phyloP scores from a whole-genome alignment of 371 early-diverging fungal genomes.

The Mucor circinelloides region DNA sequence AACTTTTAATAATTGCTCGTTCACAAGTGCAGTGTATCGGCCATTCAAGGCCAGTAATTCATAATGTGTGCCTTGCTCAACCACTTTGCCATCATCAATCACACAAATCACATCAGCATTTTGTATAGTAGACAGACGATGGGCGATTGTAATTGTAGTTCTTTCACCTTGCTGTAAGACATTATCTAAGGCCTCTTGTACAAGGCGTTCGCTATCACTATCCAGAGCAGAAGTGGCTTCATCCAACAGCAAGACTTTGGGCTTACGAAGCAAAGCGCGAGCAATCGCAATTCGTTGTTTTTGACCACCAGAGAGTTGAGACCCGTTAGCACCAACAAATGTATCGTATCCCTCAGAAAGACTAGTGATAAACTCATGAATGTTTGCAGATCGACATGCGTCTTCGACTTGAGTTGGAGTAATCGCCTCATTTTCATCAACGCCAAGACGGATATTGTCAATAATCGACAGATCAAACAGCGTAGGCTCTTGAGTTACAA shows the following conservation, averaged over 20 bases:
- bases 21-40: conserved; percentile 33
- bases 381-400: conserved; percentile 71
- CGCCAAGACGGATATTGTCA: conserved; percentile 78
- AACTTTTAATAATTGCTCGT: conserved; percentile 29
- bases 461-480: conserved; percentile 76
- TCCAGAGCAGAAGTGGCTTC: conserved; percentile 97
- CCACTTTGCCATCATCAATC: conserved; percentile 72
- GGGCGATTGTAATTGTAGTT: conserved; percentile 74
- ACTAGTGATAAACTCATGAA: conserved; percentile 72
- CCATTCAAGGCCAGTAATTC: conserved; percentile 56
- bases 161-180: conserved; percentile 63
- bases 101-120: conserved; percentile 77
- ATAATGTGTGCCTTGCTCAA: conserved; percentile 84
- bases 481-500: conserved; percentile 88
- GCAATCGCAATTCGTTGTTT: conserved; percentile 76
- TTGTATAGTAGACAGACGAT: conserved; percentile 73
- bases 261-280: conserved; percentile 78
- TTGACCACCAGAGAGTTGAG: conserved; percentile 72
- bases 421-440: conserved; percentile 37
- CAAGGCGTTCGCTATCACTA: conserved; percentile 82
- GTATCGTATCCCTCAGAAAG: conserved; percentile 82
- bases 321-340: conserved; percentile 75
- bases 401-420: conserved; percentile 59
- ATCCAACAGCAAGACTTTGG: conserved; percentile 87
- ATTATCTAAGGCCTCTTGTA: conserved; percentile 83